phyloP scores from a whole-genome alignment of 345 rosid species.

The Barbarea vulgaris region DNA sequence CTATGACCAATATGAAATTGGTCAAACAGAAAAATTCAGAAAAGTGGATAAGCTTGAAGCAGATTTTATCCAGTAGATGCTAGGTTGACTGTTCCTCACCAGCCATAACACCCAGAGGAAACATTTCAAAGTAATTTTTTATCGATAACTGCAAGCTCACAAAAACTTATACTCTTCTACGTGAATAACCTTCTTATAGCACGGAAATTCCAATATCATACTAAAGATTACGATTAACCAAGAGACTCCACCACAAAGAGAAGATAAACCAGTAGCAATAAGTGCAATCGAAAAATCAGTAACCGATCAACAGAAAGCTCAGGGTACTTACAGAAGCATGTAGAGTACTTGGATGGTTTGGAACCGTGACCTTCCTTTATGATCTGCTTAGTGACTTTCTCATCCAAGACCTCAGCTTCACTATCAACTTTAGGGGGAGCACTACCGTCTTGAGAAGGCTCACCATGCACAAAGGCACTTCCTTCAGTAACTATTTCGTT shows the following conservation, averaged over 20 bases:
- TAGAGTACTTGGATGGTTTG: constrained; percentile 85
- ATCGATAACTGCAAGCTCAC: not conserved
- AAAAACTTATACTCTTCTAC: not conserved
- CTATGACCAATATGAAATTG: constrained; percentile 43
- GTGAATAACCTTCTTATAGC: not conserved
- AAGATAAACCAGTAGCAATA: constrained; percentile 1
- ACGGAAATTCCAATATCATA: not conserved
- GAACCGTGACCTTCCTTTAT: constrained; percentile 88
- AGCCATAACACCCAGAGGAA: constrained; percentile 2
- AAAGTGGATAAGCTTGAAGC: not conserved
- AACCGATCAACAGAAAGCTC: not conserved
- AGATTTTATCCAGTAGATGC: not conserved
- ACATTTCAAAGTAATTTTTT: not conserved
- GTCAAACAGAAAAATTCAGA: constrained; percentile 19
- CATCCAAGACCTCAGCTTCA: constrained; percentile 65
- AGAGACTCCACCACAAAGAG: constrained; percentile 1
- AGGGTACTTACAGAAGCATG: constrained; percentile 79
- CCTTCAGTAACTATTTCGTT: constrained; percentile 60
- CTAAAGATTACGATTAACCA: not conserved
- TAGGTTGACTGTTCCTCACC: not conserved
- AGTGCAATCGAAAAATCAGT: not conserved
- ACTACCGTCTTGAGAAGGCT: constrained; percentile 58
- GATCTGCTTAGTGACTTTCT: constrained; percentile 70
- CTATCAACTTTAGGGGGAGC: constrained; percentile 77
- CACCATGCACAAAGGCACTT: constrained; percentile 61